phyloP scores from a whole-genome alignment of 257 asterid species.

The Salvia splendens region DNA sequence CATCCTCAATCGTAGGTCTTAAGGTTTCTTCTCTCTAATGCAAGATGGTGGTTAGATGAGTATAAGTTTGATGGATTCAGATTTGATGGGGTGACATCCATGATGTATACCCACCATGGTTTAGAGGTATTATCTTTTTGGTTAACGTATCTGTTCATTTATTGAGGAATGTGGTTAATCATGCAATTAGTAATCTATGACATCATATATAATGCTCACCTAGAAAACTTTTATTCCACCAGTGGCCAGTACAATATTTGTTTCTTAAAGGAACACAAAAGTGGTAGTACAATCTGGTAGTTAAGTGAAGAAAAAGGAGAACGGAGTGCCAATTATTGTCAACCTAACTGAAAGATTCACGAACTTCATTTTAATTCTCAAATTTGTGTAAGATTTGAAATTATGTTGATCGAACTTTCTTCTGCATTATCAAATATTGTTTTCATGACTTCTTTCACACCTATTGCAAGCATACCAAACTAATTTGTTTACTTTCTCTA shows the following conservation, averaged over 20 bases:
- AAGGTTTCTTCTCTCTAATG: constrained; percentile 92
- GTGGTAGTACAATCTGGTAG: constrained; percentile 3
- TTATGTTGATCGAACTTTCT: too few species aligned
- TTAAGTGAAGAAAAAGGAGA: background rate
- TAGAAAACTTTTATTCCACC: constrained; percentile 8
- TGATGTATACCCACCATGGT: constrained; percentile 99
- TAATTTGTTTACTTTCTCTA: too few species aligned
- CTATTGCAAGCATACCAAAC: too few species aligned
- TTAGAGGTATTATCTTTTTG: constrained; percentile 58
- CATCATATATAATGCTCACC: constrained; percentile 2
- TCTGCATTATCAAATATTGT: too few species aligned
- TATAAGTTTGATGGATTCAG: constrained; percentile 99
- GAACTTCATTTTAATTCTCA: background rate
- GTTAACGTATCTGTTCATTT: constrained; percentile 19
- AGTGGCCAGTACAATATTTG: constrained; percentile 13
- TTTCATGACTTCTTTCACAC: too few species aligned
- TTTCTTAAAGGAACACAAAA: constrained; percentile 7
- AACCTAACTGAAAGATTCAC: background rate
- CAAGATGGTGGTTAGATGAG: constrained; percentile 99
- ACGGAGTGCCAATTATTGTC: background rate
- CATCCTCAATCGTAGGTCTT: constrained; percentile 59
- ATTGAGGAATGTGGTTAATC: constrained; percentile 27
- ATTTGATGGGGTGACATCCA: constrained; percentile 98
- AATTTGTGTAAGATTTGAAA: too few species aligned
- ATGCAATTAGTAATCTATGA: background rate